These are phyloP conservation scores for Euphorbia celastroides DNA, from an alignment of 441 rosid genomes.

Conservation along the genomic window DNA sequence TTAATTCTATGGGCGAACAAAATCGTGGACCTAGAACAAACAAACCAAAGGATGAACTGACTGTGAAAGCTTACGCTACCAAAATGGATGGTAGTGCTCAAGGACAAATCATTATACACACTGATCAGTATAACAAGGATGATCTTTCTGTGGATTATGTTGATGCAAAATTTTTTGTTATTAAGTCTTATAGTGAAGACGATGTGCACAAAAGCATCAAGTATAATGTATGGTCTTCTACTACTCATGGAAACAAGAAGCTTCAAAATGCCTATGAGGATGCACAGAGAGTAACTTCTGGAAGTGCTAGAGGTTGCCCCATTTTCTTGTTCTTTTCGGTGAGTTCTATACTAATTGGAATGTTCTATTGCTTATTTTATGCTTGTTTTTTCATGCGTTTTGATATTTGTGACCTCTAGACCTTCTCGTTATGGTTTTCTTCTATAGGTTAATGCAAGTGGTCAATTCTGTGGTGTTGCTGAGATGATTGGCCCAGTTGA, in stretches of 20 bases:
- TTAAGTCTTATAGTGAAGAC: conserved; percentile 93
- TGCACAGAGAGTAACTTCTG: conserved; percentile 55
- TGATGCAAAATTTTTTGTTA: conserved; percentile 75
- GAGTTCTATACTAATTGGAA: conserved; percentile 27
- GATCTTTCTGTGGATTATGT: conserved; percentile 50
- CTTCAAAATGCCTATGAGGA: conserved; percentile 67
- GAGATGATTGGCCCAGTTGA: conserved; percentile 88
- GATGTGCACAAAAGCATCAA: conserved; percentile 97
- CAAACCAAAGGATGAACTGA: conserved; percentile 44
- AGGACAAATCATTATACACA: conserved; percentile 52
- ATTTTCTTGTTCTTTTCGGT: conserved; percentile 85
- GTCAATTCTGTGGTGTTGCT: conserved; percentile 90
- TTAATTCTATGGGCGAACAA: conserved; percentile 47
- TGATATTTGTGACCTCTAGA: neutral
- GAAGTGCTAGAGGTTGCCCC: conserved; percentile 46
- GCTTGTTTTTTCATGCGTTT: neutral
- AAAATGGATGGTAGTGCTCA: conserved; percentile 48
- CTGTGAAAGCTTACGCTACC: conserved; percentile 57
- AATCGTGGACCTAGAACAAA: conserved; percentile 59
- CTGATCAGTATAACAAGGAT: conserved; percentile 67
- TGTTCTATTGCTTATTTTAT: neutral
- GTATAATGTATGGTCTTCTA: conserved; percentile 88
- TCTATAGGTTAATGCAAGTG: conserved; percentile 80
- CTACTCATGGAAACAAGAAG: conserved; percentile 92
- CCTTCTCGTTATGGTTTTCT: conserved; percentile 9